Percentiles rank a stretch among this genome's conserved stretches.
Conservation (phyloP, 1,284 basidiomycete genomes). For the Trichosporon faecale region DNA sequence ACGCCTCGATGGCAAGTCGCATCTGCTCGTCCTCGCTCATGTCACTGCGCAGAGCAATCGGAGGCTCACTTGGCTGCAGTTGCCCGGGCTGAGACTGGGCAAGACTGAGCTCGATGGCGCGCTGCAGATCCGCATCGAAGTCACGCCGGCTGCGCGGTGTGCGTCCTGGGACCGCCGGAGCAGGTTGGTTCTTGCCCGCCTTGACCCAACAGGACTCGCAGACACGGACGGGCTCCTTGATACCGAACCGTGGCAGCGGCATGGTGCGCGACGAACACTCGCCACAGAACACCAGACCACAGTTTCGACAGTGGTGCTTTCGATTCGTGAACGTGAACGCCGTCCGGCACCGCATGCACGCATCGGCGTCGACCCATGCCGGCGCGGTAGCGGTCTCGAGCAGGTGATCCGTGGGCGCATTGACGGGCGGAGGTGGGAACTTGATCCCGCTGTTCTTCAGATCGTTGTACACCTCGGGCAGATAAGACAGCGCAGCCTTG, state of each 20-base stretch:
- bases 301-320: constrained; percentile 98
- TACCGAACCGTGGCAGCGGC: constrained; percentile 88
- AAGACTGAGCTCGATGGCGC: constrained; percentile 88
- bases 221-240: constrained; percentile 87
- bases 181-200: constrained; percentile 54
- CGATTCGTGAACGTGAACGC: constrained; percentile 93
- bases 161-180: constrained; percentile 41
- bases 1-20: constrained; percentile 91
- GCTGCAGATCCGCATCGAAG: constrained; percentile 81
- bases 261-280: constrained; percentile 83
- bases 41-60: constrained; percentile 54
- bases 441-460: constrained; percentile 66
- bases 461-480: constrained; percentile 75
- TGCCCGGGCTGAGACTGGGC: constrained; percentile 63
- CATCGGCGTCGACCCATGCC: constrained; percentile 93
- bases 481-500: constrained; percentile 69
- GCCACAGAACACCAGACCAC: constrained; percentile 94
- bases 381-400: constrained; percentile 60
- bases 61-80: constrained; percentile 62
- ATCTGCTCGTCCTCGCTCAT: constrained; percentile 87
- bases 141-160: constrained; percentile 53
- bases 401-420: constrained; percentile 38
- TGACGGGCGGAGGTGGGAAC: constrained; percentile 49
- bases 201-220: constrained; percentile 87
- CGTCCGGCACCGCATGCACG: constrained; percentile 88